phyloP scores from a whole-genome alignment of 257 asterid species.

The Gentiana dahurica region DNA sequence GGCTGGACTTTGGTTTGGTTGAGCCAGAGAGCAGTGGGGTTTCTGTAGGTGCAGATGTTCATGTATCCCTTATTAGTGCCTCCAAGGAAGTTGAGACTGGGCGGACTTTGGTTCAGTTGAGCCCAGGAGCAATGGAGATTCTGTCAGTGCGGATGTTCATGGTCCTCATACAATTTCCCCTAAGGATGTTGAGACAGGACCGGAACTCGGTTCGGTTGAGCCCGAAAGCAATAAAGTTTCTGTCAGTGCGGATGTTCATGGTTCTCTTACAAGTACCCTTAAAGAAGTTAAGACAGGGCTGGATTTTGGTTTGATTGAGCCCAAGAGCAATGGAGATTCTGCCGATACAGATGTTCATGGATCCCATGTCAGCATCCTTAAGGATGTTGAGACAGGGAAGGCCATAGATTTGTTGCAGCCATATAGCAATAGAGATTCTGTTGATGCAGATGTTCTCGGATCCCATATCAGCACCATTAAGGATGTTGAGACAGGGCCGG shows the following conservation, averaged over 20 bases:
- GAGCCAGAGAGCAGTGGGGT: not conserved
- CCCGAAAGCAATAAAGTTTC: not conserved
- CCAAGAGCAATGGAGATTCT: not conserved
- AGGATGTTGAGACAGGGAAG: not conserved
- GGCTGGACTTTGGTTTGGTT: constrained; percentile 4
- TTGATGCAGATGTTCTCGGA: not conserved
- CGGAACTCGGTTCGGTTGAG: not conserved
- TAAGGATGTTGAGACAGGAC: not conserved
- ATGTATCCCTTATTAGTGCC: not conserved
- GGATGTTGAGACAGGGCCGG: not conserved
- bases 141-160: not conserved
- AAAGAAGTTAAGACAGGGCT: not conserved
- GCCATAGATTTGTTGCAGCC: not conserved
- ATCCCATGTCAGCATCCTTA: not conserved
- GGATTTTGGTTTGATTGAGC: not conserved
- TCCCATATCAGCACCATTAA: not conserved
- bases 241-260: not conserved
- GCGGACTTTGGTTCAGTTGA: not conserved
- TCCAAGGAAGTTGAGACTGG: not conserved
- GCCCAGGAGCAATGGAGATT: not conserved
- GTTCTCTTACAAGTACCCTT: not conserved
- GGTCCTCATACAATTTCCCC: not conserved
- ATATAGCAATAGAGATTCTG: too few relatives aligned
- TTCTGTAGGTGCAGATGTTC: too few relatives aligned
- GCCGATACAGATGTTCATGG: not conserved